These are phyloP conservation scores for Filosporella fistucella DNA, from an alignment of 495 filamentous ascomycete genomes.

Conservation along the genomic window DNA sequence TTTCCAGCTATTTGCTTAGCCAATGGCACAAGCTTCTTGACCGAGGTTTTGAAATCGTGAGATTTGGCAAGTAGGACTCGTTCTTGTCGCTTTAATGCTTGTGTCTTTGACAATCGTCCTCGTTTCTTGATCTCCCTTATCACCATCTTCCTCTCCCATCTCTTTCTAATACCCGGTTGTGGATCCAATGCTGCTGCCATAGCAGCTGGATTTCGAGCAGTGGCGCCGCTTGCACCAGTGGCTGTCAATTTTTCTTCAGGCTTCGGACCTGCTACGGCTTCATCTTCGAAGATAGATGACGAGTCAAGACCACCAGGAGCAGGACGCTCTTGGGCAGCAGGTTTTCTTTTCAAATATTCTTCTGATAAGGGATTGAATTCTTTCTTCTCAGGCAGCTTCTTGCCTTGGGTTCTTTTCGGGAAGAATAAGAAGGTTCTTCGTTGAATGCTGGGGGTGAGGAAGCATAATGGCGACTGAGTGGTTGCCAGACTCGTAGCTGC, in stretches of 20 bases:
- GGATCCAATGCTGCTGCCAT: conserved; percentile 62
- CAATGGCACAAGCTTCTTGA: conserved; percentile 83
- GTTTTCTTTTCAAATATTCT: conserved; percentile 29
- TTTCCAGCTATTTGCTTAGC: conserved; percentile 88
- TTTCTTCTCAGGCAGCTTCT: neutral
- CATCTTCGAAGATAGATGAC: conserved; percentile 60
- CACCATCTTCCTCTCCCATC: conserved; percentile 81
- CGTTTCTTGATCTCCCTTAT: conserved; percentile 63
- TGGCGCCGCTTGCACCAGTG: neutral
- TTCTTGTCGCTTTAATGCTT: conserved; percentile 69
- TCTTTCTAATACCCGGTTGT: conserved; percentile 54
- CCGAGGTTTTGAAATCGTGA: conserved; percentile 66
- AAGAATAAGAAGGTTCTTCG: conserved; percentile 17
- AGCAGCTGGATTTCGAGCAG: conserved; percentile 37
- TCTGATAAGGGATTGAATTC: conserved; percentile 25
- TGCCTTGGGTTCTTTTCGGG: conserved; percentile 1
- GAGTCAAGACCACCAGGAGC: conserved; percentile 33
- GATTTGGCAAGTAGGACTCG: conserved; percentile 59
- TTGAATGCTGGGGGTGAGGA: conserved; percentile 20
- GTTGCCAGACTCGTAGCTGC: conserved; percentile 42
- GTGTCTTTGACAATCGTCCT: conserved; percentile 58
- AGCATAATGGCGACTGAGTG: conserved; percentile 36
- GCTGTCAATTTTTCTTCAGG: conserved; percentile 2
- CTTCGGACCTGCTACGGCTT: conserved; percentile 25
- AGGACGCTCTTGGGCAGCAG: conserved; percentile 20